A percentile compares a stretch with the other conserved stretches of the same genome.
These are phyloP conservation scores for Gossypium ekmanianum DNA, from an alignment of 345 rosid species.

Conservation along the genomic window DNA sequence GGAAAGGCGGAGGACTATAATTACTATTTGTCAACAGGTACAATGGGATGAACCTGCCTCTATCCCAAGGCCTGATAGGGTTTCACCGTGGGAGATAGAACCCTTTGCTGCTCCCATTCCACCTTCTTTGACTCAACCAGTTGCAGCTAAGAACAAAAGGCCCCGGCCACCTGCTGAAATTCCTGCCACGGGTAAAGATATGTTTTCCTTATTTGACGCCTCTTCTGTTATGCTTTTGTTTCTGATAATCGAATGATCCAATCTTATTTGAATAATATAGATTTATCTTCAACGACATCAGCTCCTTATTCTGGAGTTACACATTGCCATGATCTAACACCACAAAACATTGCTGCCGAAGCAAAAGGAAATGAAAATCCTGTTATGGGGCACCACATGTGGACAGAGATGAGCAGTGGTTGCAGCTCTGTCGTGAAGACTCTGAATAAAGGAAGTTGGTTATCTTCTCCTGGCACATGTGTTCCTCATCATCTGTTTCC, in stretches of 20 bases:
- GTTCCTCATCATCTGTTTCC: slow-evolving; percentile 43
- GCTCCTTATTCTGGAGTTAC: slow-evolving; percentile 41
- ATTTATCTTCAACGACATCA: slow-evolving; percentile 45
- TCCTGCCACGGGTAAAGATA: slow-evolving; percentile 40
- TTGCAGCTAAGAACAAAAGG: slow-evolving; percentile 57
- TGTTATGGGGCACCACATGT: slow-evolving; percentile 46
- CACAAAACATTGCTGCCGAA: slow-evolving; percentile 35
- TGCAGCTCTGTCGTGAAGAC: slow-evolving; percentile 34
- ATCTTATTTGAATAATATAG: slow-evolving; percentile 23
- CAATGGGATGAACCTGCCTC: slow-evolving; percentile 96
- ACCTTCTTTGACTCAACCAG: slow-evolving; percentile 40
- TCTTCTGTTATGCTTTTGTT: background rate
- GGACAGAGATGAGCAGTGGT: slow-evolving; percentile 34
- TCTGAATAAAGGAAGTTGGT: slow-evolving; percentile 46
- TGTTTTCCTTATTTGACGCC: slow-evolving; percentile 1
- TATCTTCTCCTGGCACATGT: slow-evolving; percentile 40
- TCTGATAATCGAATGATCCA: slow-evolving; percentile 17
- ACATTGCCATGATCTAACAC: slow-evolving; percentile 50
- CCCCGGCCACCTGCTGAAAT: slow-evolving; percentile 53
- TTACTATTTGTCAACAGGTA: slow-evolving; percentile 40
- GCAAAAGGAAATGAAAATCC: slow-evolving; percentile 43
- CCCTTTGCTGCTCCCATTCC: slow-evolving; percentile 51
- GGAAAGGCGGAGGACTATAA: background rate
- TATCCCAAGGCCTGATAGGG: slow-evolving; percentile 73
- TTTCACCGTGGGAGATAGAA: slow-evolving; percentile 95